Evolutionary conservation across 106 monocot species (phyloP), one percentile per base, ranked within the genome.

Genomic region (Cymbidium sinense): DNA sequence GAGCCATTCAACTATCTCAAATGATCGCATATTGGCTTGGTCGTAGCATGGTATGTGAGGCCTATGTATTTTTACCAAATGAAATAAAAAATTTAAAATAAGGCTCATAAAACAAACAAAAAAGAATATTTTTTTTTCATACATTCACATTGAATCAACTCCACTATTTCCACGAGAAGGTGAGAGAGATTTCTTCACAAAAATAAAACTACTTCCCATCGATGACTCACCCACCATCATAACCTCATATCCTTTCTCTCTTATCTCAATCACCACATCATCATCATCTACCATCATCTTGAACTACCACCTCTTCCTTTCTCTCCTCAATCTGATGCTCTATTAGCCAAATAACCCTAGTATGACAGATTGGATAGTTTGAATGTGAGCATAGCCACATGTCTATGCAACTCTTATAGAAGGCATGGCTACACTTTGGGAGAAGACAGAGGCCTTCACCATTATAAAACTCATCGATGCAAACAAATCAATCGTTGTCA

Each of bases 401-500:
- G 44, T 90, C 90, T 23, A 90, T 85, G 77, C 90, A 90, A 5
- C 30, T 23, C 17, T 79, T 41, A 35, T 90, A 87, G 64, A 90
- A 90, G 2, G 81, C 85, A 23, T 90, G 90, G 1, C 61, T 35
- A 44, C 90, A 90, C 36, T 77, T 78, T 20, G 90, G 90, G 1
- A 90, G 83, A 27, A 85, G 74, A 33, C 90, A 71, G 20, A 87
- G 41, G 17, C 29, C 25, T 34, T 90, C 87, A 4, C 79, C 87
- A 3, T 90, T 83, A 9, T 39, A 18, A 50, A 87, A 90, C 34
- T 81, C 80, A 17, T 41, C 76, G 4, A 90, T 78, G 78, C 90
- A 90, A 34, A 90, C 85, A 13, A 83, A 51, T 82, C 98, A 98
- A 43, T 98, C 94, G 0, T 79, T 81, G 17, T 76, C 73, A 37